A percentile compares a stretch with the other conserved stretches of the same genome.
Evolutionary conservation across 192 early-diverging fungal genomes (phyloP).

Genomic region (Chytriomyces hyalinus): DNA sequence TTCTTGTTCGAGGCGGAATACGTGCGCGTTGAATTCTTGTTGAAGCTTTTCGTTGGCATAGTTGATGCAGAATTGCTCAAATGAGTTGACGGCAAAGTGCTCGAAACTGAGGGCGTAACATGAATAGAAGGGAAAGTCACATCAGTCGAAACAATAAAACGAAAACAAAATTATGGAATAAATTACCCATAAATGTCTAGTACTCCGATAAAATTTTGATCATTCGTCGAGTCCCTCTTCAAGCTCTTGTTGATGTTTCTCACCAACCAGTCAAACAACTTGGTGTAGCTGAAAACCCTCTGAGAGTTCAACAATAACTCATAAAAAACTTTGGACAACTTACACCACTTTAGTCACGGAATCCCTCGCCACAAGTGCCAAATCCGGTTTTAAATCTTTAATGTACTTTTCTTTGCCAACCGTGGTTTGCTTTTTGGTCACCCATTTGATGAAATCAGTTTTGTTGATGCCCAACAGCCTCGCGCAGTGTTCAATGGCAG

Average conservation of each 20-base stretch:
- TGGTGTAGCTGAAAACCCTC: slow-evolving; percentile 72
- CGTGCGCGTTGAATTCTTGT: slow-evolving; percentile 94
- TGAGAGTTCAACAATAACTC: too few relatives aligned
- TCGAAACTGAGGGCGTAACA: slow-evolving; percentile 64
- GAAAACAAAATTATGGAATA: too few relatives aligned
- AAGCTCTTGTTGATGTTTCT: slow-evolving; percentile 76
- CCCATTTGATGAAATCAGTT: slow-evolving; percentile 69
- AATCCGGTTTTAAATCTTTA: slow-evolving; percentile 64
- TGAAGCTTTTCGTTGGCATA: slow-evolving; percentile 96
- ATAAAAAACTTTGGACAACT: slow-evolving; percentile 48
- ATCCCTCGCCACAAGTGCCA: slow-evolving; percentile 75
- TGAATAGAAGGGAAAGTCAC: slow-evolving; percentile 1
- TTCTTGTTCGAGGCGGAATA: slow-evolving; percentile 94
- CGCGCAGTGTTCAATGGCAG: slow-evolving; percentile 4
- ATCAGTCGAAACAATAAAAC: too few relatives aligned
- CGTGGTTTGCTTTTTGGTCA: slow-evolving; percentile 77
- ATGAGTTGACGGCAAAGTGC: slow-evolving; percentile 85
- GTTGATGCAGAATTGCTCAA: slow-evolving; percentile 90
- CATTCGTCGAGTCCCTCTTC: slow-evolving; percentile 44
- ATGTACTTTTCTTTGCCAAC: slow-evolving; percentile 63
- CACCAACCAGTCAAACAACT: slow-evolving; percentile 89
- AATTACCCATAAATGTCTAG: slow-evolving; percentile 86
- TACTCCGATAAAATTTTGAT: slow-evolving; percentile 80
- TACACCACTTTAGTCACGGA: slow-evolving; percentile 91
- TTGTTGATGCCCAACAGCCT: slow-evolving; percentile 20